A percentile compares a stretch with the other conserved stretches of the same genome.
phyloP scores from a whole-genome alignment of 306 rosid species.

The Glycine tomentella region DNA sequence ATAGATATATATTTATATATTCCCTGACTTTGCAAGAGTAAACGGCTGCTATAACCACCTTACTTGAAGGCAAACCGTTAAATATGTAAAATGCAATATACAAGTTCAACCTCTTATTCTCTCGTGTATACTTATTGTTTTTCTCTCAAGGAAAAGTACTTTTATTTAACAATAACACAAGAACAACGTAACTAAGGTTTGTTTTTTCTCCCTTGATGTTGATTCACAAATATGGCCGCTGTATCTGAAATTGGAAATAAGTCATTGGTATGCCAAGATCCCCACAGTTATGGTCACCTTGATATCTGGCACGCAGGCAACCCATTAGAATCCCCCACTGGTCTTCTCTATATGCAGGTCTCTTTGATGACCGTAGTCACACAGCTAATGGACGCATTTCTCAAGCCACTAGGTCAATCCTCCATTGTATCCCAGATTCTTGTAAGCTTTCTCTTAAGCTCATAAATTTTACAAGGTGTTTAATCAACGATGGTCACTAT shows the following conservation, averaged over 20 bases:
- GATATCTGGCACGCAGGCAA: constrained; percentile 39
- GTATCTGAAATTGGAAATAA: not conserved
- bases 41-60: constrained; percentile 33
- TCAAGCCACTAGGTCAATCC: constrained; percentile 72
- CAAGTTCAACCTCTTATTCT: constrained; percentile 47
- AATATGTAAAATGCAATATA: constrained; percentile 46
- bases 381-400: constrained; percentile 46
- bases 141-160: constrained; percentile 1
- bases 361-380: constrained; percentile 51
- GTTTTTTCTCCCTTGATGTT: not conserved
- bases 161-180: not conserved
- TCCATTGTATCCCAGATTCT: constrained; percentile 69
- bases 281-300: not conserved
- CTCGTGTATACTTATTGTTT: not conserved
- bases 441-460: constrained; percentile 53
- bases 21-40: not conserved
- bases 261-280: constrained; percentile 59
- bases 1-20: not conserved
- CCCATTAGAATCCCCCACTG: constrained; percentile 55
- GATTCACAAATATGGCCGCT: not conserved
- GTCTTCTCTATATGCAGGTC: constrained; percentile 65
- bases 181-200: not conserved
- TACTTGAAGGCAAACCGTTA: constrained; percentile 47
- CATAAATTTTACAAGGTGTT: not conserved
- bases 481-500: not conserved